These are phyloP conservation scores for Coniella vitis DNA, from an alignment of 2,329 filamentous ascomycete species.

Conservation along the genomic window DNA sequence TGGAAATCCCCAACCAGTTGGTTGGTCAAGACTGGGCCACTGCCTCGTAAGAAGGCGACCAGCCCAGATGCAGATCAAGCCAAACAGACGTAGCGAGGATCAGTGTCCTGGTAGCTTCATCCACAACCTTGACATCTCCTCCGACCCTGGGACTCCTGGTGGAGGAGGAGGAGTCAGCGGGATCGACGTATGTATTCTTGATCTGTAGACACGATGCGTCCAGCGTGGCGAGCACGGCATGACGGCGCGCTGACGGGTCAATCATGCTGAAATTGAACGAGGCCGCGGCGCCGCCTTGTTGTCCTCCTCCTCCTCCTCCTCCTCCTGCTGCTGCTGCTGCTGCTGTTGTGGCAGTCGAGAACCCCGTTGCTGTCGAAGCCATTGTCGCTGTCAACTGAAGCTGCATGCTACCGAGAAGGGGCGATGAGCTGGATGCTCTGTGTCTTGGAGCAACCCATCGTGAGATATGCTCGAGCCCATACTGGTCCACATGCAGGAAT, in stretches of 20 bases:
- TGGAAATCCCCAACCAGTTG: too few species aligned
- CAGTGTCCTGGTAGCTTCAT: slow-evolving; percentile 1
- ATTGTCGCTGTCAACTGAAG: background rate
- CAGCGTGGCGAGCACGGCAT: slow-evolving; percentile 9
- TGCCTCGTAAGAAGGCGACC: slow-evolving; percentile 6
- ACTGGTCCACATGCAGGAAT: background rate
- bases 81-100: slow-evolving; percentile 7
- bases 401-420: background rate
- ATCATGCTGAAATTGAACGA: slow-evolving; percentile 11
- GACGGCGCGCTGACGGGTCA: slow-evolving; percentile 2
- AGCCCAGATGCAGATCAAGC: slow-evolving; percentile 9
- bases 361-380: background rate
- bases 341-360: too few species aligned
- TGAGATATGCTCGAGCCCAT: background rate
- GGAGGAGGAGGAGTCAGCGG: background rate
- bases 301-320: background rate
- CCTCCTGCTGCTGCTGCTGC: background rate
- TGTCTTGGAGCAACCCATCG: slow-evolving; percentile 6
- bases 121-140: background rate
- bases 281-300: background rate
- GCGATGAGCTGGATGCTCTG: background rate
- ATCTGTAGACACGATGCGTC: slow-evolving; percentile 1
- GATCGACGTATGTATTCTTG: slow-evolving; percentile 10
- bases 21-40: background rate
- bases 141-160: background rate